phyloP scores from a whole-genome alignment of 2,329 filamentous ascomycete species.

The Lachnellula suecica region DNA sequence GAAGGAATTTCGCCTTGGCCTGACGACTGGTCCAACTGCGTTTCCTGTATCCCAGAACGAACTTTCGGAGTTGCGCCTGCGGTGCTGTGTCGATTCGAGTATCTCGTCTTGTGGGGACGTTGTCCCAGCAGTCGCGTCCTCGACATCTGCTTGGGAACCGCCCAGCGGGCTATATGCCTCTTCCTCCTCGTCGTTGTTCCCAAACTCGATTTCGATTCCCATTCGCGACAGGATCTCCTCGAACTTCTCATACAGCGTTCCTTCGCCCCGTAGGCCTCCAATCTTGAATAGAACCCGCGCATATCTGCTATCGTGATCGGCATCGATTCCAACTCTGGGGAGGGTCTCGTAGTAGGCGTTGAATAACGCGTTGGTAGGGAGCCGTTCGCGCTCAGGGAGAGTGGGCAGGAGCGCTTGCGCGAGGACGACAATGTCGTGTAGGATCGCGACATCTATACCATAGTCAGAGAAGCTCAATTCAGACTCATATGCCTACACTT shows the following conservation, averaged over 20 bases:
- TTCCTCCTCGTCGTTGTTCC: conserved; percentile 33
- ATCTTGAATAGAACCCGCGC: conserved; percentile 79
- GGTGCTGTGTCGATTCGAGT: conserved; percentile 6
- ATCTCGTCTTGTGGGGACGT: conserved; percentile 15
- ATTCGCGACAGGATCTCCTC: conserved; percentile 64
- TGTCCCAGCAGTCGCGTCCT: conserved; percentile 10
- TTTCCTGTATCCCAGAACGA: conserved; percentile 26
- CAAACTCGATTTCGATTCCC: conserved; percentile 69
- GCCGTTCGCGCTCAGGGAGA: conserved; percentile 58
- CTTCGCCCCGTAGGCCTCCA: conserved; percentile 60
- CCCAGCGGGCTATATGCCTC: background rate
- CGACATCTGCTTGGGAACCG: background rate
- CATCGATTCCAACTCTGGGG: conserved; percentile 65
- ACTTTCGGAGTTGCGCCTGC: conserved; percentile 34
- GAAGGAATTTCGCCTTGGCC: conserved; percentile 25
- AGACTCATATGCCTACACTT: conserved; percentile 12
- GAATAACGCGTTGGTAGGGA: conserved; percentile 77
- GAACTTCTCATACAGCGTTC: conserved; percentile 67
- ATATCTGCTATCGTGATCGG: conserved; percentile 73
- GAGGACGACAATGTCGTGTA: conserved; percentile 73
- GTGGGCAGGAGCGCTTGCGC: conserved; percentile 64
- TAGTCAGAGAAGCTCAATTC: conserved; percentile 7
- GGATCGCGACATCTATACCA: conserved; percentile 68
- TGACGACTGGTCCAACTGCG: conserved; percentile 9
- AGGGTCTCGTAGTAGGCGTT: conserved; percentile 76